A percentile compares a stretch with the other conserved stretches of the same genome.
These are phyloP conservation scores for Lunasporangiospora selenospora DNA, from an alignment of 192 early-diverging fungal genomes.

Conservation along the genomic window DNA sequence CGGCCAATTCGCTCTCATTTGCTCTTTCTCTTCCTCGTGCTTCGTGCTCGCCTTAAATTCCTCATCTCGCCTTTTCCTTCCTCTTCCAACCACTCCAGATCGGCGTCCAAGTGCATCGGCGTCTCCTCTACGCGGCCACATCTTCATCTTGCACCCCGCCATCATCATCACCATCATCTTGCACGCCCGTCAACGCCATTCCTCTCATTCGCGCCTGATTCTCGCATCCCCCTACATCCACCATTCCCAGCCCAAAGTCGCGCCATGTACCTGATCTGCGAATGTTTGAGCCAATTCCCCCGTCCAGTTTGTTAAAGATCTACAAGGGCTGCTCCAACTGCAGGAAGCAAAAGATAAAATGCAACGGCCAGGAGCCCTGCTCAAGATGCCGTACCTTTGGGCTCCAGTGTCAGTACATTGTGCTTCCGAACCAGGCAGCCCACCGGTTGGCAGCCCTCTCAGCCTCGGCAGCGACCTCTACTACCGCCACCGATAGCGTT, in stretches of 20 bases:
- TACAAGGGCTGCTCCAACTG: conserved; percentile 49
- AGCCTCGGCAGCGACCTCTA: not conserved
- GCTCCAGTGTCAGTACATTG: conserved; percentile 44
- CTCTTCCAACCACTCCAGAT: not conserved
- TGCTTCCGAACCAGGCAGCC: conserved; percentile 43
- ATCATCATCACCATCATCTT: not conserved
- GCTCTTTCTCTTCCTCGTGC: not conserved
- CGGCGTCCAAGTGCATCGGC: conserved; percentile 8
- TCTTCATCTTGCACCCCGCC: not conserved
- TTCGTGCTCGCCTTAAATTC: not conserved
- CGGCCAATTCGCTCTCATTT: not conserved
- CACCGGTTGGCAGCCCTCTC: conserved; percentile 21
- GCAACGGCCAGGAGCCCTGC: conserved; percentile 45
- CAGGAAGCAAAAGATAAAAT: conserved; percentile 49
- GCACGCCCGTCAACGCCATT: not conserved
- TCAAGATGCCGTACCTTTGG: conserved; percentile 34
- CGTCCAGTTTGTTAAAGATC: conserved; percentile 43
- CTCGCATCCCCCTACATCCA: not conserved
- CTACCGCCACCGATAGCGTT: too few relatives aligned
- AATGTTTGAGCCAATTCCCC: conserved; percentile 49
- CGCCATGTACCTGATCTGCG: conserved; percentile 42
- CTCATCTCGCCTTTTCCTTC: not conserved
- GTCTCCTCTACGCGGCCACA: conserved; percentile 3
- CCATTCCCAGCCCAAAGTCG: conserved; percentile 12
- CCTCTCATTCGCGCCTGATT: not conserved